Conservation (phyloP, 441 rosid species). For the Pelargonium australe region DNA sequence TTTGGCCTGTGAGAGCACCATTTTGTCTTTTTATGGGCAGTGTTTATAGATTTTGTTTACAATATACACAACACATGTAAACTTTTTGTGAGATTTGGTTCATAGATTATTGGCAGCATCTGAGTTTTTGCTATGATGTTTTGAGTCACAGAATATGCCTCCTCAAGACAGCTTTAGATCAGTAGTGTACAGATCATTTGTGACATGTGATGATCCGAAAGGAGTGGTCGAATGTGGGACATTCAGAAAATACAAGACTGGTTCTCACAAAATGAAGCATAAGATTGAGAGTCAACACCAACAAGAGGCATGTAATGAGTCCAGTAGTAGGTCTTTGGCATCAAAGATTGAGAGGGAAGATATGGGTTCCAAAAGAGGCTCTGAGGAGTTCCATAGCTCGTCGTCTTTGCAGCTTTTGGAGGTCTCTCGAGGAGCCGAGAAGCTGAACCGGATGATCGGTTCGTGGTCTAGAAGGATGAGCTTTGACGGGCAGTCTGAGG, state of each 20-base stretch:
- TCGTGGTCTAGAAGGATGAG: constrained; percentile 49
- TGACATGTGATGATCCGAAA: constrained; percentile 78
- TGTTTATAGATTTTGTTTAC: constrained; percentile 17
- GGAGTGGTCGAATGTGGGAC: constrained; percentile 82
- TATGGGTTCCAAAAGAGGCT: constrained; percentile 20
- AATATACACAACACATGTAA: constrained; percentile 16
- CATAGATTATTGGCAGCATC: constrained; percentile 13
- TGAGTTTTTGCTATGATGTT: constrained; percentile 26
- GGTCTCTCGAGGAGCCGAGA: constrained; percentile 74
- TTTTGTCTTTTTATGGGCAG: constrained; percentile 20
- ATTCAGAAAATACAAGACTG: constrained; percentile 48
- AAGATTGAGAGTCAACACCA: constrained; percentile 22
- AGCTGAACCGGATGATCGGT: constrained; percentile 62
- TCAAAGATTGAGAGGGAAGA: constrained; percentile 31
- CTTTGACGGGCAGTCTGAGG: constrained; percentile 42
- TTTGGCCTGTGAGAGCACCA: constrained; percentile 10
- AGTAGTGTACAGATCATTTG: constrained; percentile 65
- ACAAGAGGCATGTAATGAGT: constrained; percentile 20
- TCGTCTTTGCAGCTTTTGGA: constrained; percentile 66
- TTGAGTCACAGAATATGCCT: constrained; percentile 49
- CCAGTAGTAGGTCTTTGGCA: constrained; percentile 18
- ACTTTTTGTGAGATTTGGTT: constrained; percentile 8
- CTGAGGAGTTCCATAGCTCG: constrained; percentile 25
- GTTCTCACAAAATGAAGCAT: constrained; percentile 39
- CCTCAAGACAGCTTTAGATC: constrained; percentile 51